Percentiles rank a stretch among this genome's conserved stretches.
Conservation (phyloP, 2,329 filamentous ascomycete genomes). For the Calonectria hongkongensis region DNA sequence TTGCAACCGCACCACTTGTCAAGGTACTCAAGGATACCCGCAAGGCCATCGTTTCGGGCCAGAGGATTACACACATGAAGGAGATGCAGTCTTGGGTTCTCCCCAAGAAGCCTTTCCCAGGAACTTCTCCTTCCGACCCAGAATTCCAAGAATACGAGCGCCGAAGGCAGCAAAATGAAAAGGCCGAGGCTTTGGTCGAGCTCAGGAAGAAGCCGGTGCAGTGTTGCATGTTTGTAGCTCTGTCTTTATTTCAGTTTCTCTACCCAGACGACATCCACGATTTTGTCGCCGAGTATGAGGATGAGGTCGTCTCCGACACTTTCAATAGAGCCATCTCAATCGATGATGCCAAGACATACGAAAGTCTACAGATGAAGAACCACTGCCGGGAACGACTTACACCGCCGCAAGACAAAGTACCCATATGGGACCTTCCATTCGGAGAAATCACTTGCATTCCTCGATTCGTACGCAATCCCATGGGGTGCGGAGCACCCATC, state of each 20-base stretch:
- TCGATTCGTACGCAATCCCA: constrained; percentile 42
- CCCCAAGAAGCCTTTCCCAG: constrained; percentile 27
- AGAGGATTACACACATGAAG: constrained; percentile 45
- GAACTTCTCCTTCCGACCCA: constrained; percentile 17
- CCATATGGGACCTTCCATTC: constrained; percentile 33
- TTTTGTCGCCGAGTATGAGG: constrained; percentile 46
- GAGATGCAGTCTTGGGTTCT: constrained; percentile 38
- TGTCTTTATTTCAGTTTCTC: constrained; percentile 42
- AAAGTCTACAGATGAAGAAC: constrained; percentile 39
- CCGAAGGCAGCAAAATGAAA: constrained; percentile 39
- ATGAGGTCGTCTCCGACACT: constrained; percentile 42
- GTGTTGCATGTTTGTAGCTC: constrained; percentile 46
- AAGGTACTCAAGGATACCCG: constrained; percentile 39
- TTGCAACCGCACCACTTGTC: constrained; percentile 35
- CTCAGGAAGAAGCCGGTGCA: constrained; percentile 44
- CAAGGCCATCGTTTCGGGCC: constrained; percentile 41
- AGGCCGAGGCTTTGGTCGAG: constrained; percentile 35
- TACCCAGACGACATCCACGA: constrained; percentile 40
- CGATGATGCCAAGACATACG: constrained; percentile 47
- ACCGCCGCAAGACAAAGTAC: constrained; percentile 41
- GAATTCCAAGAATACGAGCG: constrained; percentile 38
- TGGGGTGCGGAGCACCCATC: constrained; percentile 41
- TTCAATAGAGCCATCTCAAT: constrained; percentile 42
- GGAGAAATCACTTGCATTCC: constrained; percentile 38
- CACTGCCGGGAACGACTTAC: constrained; percentile 43